A percentile compares a stretch with the other conserved stretches of the same genome.
These are phyloP conservation scores for Dentipellis sp. DNA, from an alignment of 768 basidiomycete genomes.

Conservation along the genomic window DNA sequence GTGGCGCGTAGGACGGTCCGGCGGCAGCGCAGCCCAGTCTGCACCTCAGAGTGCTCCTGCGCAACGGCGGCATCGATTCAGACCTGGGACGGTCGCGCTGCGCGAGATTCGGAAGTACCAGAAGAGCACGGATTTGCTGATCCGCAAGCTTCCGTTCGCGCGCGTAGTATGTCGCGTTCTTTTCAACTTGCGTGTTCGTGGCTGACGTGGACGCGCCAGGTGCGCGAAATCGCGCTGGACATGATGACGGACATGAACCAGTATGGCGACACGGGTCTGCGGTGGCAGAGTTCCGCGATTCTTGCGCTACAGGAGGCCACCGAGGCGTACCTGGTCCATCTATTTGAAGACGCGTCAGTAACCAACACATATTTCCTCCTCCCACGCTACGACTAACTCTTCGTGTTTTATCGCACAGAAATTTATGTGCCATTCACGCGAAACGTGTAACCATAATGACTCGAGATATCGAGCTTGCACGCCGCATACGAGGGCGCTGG, in stretches of 20 bases:
- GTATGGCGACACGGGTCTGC: constrained; percentile 50
- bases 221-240: constrained; percentile 89
- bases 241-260: constrained; percentile 74
- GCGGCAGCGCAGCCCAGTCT: constrained; percentile 18
- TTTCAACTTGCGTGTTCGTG: neutral
- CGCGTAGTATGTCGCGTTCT: constrained; percentile 57
- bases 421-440: constrained; percentile 94
- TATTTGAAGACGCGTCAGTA: constrained; percentile 97
- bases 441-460: constrained; percentile 99
- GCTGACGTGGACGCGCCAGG: constrained; percentile 33
- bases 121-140: constrained; percentile 81
- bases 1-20: constrained; percentile 2
- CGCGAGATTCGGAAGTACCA: constrained; percentile 94
- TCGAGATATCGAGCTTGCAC: constrained; percentile 90
- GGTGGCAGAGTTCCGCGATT: constrained; percentile 96
- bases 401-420: constrained; percentile 35
- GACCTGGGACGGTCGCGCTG: constrained; percentile 85
- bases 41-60: neutral
- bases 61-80: constrained; percentile 43
- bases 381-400: neutral
- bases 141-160: constrained; percentile 86
- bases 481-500: constrained; percentile 90
- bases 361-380: neutral
- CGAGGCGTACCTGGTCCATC: constrained; percentile 88
- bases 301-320: constrained; percentile 95